A percentile compares a stretch with the other conserved stretches of the same genome.
Evolutionary conservation across 1,284 basidiomycete species (phyloP).

Genomic region (Ceratorhiza oryzae-sativae): DNA sequence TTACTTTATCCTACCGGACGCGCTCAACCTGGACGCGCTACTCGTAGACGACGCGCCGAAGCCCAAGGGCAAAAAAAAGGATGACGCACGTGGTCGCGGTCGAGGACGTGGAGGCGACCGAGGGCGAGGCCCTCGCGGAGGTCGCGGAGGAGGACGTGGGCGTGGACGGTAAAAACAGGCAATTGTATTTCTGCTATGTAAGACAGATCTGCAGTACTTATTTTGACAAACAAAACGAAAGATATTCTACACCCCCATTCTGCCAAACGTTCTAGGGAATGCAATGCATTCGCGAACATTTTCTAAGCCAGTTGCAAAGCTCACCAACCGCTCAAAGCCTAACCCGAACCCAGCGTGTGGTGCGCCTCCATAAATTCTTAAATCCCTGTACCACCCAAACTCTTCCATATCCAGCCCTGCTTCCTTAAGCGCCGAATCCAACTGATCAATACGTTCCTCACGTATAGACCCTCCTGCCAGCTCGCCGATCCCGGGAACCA

Average conservation of each 20-base stretch:
- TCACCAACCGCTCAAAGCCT: constrained; percentile 88
- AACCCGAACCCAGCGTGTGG: constrained; percentile 93
- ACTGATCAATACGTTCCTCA: constrained; percentile 75
- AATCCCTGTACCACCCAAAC: constrained; percentile 86
- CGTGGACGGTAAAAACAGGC: constrained; percentile 53
- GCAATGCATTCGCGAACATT: constrained; percentile 90
- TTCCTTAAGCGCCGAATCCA: constrained; percentile 62
- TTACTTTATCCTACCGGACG: constrained; percentile 95
- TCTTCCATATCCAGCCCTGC: constrained; percentile 62
- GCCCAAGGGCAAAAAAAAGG: constrained; percentile 84
- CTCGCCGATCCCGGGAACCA: constrained; percentile 89
- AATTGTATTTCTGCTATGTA: constrained; percentile 1
- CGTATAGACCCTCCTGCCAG: constrained; percentile 90
- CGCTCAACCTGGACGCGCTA: constrained; percentile 93
- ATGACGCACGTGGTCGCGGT: constrained; percentile 68
- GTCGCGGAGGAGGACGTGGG: constrained; percentile 50
- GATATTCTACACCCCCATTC: constrained; percentile 66
- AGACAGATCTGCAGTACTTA: neutral
- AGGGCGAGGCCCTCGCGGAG: constrained; percentile 53
- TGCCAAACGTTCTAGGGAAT: constrained; percentile 88
- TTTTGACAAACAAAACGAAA: constrained; percentile 4
- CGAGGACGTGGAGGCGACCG: constrained; percentile 64
- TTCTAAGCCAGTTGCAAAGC: constrained; percentile 81
- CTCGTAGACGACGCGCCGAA: constrained; percentile 98
- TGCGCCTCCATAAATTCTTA: constrained; percentile 77